Evolutionary conservation across 192 early-diverging fungal genomes (phyloP).

Genomic region (Coemansia sp.): DNA sequence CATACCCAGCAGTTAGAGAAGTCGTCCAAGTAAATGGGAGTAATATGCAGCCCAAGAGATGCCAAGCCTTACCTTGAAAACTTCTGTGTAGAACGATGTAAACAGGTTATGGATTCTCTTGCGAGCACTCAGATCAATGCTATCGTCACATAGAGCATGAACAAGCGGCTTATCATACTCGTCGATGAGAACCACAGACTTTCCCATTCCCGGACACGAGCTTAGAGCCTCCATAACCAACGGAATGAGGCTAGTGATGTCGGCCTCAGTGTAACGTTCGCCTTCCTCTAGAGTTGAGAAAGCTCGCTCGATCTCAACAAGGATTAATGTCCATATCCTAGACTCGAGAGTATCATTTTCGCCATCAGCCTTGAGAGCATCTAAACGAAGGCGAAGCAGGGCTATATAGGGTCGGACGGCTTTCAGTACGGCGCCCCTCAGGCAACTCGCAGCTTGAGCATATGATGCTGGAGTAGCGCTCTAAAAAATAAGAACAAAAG

Average conservation of each 20-base stretch:
- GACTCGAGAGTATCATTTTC: neutral
- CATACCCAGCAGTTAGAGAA: no score
- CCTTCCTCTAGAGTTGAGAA: neutral
- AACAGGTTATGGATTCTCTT: neutral
- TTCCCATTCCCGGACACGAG: neutral
- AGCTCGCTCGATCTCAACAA: neutral
- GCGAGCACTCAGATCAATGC: neutral
- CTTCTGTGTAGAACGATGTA: neutral
- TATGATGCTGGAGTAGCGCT: neutral
- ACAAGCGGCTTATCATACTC: neutral
- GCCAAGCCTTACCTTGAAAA: neutral
- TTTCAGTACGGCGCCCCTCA: neutral
- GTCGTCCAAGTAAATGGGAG: neutral
- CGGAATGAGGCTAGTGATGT: neutral
- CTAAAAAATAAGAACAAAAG: neutral
- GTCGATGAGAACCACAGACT: neutral
- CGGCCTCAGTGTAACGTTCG: neutral
- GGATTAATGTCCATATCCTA: neutral
- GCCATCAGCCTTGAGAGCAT: neutral
- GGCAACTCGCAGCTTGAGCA: neutral
- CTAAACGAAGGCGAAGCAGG: neutral
- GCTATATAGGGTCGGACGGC: neutral
- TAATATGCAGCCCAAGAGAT: neutral
- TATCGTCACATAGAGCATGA: neutral
- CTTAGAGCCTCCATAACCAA: neutral